Evolutionary conservation across 139 green algal species (phyloP).

Genomic region (Chlamydomonas schloesseri): DNA sequence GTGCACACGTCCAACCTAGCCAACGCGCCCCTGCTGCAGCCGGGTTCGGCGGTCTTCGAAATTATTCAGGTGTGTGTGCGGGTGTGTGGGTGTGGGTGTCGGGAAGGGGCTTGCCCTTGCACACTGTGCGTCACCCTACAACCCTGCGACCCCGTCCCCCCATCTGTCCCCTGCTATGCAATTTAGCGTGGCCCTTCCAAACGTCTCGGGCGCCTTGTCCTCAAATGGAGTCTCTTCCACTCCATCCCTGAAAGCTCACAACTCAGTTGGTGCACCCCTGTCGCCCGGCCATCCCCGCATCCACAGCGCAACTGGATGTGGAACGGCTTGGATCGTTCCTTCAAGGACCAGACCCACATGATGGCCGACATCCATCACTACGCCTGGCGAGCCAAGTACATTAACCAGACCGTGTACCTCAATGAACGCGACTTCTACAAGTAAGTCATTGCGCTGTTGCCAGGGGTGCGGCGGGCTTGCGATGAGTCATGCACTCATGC

Average conservation of each 20-base stretch:
- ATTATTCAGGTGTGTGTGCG: slow-evolving; percentile 73
- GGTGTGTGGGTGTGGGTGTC: background rate
- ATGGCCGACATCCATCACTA: slow-evolving; percentile 94
- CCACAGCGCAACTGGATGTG: slow-evolving; percentile 91
- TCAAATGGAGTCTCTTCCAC: too few species aligned
- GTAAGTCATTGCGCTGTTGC: slow-evolving; percentile 20
- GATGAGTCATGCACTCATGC: too few species aligned
- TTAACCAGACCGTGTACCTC: slow-evolving; percentile 87
- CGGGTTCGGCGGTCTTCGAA: slow-evolving; percentile 82
- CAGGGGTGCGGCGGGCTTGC: too few species aligned
- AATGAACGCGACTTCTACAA: slow-evolving; percentile 67
- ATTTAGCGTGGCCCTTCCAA: too few species aligned
- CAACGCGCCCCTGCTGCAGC: slow-evolving; percentile 86
- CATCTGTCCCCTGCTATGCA: too few species aligned
- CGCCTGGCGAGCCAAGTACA: slow-evolving; percentile 76
- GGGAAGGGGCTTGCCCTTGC: too few species aligned
- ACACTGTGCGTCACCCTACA: too few species aligned
- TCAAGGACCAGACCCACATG: slow-evolving; percentile 73
- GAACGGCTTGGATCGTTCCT: slow-evolving; percentile 65
- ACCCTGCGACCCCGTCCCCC: too few species aligned
- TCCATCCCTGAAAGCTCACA: too few species aligned
- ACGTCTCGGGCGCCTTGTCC: too few species aligned
- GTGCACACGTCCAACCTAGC: slow-evolving; percentile 90
- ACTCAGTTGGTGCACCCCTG: too few species aligned
- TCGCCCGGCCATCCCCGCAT: slow-evolving; percentile 40